A percentile compares a stretch with the other conserved stretches of the same genome.
Conservation (phyloP, 2,329 filamentous ascomycete species). For the Ceratocystis eucalypticola region DNA sequence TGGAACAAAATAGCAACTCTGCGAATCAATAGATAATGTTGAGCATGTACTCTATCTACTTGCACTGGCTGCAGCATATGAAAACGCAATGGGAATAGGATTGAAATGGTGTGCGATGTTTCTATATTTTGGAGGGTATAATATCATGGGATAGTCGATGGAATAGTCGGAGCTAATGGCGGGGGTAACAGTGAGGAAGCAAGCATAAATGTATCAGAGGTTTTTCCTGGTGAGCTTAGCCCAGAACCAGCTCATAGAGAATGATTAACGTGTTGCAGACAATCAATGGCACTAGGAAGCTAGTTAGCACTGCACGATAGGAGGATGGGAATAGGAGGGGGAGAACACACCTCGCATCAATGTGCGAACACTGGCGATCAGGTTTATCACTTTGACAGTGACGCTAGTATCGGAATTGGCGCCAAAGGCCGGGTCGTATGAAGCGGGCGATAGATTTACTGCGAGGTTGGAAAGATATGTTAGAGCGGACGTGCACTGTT, state of each 20-base stretch:
- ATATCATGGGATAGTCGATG: background rate
- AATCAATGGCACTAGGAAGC: slow-evolving; percentile 60
- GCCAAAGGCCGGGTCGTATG: slow-evolving; percentile 67
- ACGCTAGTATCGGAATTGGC: slow-evolving; percentile 59
- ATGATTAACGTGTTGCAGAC: slow-evolving; percentile 72
- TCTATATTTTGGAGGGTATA: slow-evolving; percentile 2
- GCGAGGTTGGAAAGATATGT: slow-evolving; percentile 8
- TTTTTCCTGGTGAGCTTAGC: slow-evolving; percentile 33
- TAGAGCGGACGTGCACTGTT: slow-evolving; percentile 13
- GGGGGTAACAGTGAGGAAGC: background rate
- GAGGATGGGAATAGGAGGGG: background rate
- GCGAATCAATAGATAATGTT: background rate
- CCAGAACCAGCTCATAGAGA: slow-evolving; percentile 64
- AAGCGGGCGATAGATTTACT: slow-evolving; percentile 62
- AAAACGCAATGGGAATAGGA: background rate
- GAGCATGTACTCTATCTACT: background rate
- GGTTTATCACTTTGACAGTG: slow-evolving; percentile 74
- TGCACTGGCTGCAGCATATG: background rate
- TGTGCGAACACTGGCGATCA: slow-evolving; percentile 81
- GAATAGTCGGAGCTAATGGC: background rate
- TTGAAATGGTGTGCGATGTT: background rate
- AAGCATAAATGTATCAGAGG: background rate
- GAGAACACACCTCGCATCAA: slow-evolving; percentile 65
- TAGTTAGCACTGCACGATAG: background rate
- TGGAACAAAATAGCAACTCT: background rate